Evolutionary conservation across 2,329 filamentous ascomycete genomes (phyloP).

Genomic region (Alternaria sp.): DNA sequence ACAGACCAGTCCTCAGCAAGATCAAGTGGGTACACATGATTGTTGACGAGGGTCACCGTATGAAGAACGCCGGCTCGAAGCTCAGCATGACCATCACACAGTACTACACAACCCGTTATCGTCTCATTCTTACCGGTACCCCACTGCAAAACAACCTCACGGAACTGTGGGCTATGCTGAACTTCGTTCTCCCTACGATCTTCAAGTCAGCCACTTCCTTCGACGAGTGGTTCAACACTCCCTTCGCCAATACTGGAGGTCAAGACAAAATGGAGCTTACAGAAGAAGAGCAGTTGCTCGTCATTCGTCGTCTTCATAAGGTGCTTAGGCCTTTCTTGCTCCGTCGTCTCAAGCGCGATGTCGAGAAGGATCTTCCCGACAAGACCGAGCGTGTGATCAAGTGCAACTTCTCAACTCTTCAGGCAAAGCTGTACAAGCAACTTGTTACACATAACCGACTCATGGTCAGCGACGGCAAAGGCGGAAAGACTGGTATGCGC

Average conservation of each 20-base stretch:
- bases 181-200: conserved; percentile 96
- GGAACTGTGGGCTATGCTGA: conserved; percentile 96
- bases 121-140: conserved; percentile 95
- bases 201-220: conserved; percentile 99
- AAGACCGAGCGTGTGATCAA: conserved; percentile 99
- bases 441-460: conserved; percentile 96
- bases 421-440: conserved; percentile 94
- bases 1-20: conserved; percentile 91
- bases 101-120: conserved; percentile 94
- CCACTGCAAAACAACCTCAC: conserved; percentile 96
- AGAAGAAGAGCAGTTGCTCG: conserved; percentile 98
- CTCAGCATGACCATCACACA: conserved; percentile 91
- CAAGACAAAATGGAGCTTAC: conserved; percentile 99
- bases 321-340: conserved; percentile 96
- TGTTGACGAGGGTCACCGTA: conserved; percentile 97
- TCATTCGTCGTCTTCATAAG: conserved; percentile 98
- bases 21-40: conserved; percentile 99
- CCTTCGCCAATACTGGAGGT: conserved; percentile 95
- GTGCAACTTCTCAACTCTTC: conserved; percentile 95
- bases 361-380: conserved; percentile 97
- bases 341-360: conserved; percentile 98
- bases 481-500: conserved; percentile 90
- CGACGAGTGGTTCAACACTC: conserved; percentile 99
- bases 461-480: conserved; percentile 92
- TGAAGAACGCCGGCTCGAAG: conserved; percentile 99